A percentile compares a stretch with the other conserved stretches of the same genome.
phyloP scores from a whole-genome alignment of 179 eudicot species.

The Gypsophila paniculata region DNA sequence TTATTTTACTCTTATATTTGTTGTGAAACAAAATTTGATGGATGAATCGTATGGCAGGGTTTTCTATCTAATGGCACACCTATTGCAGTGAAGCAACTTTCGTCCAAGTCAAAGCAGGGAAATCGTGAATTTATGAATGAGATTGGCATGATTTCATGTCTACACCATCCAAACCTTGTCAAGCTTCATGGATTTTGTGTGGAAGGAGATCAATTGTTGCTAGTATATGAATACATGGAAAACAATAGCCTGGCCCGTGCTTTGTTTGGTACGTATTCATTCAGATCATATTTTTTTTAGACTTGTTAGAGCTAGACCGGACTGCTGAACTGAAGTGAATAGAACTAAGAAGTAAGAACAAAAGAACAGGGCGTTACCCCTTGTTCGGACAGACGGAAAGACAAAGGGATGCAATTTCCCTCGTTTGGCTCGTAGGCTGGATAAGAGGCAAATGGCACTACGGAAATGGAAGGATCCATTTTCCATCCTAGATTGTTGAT shows the following conservation, averaged over 20 bases:
- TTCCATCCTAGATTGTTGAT: too few relatives aligned
- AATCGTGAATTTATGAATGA: conserved; percentile 79
- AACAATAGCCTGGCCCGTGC: conserved; percentile 64
- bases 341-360: too few relatives aligned
- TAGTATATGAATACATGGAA: conserved; percentile 74
- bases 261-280: conserved; percentile 44
- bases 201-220: conserved; percentile 56
- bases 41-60: conserved; percentile 43
- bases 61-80: conserved; percentile 47
- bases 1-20: not conserved
- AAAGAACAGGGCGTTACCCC: too few relatives aligned
- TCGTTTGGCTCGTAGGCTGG: too few relatives aligned
- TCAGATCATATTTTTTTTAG: too few relatives aligned
- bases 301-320: too few relatives aligned
- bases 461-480: too few relatives aligned
- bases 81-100: conserved; percentile 70
- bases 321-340: too few relatives aligned
- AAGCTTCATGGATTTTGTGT: conserved; percentile 75
- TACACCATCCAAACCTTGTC: conserved; percentile 79
- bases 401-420: too few relatives aligned
- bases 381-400: too few relatives aligned
- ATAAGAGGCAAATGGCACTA: too few relatives aligned
- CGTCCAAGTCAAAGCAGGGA: conserved; percentile 70
- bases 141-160: conserved; percentile 72
- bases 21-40: conserved; percentile 14